Base-by-base conservation (phyloP, 2,329 filamentous ascomycete species). In the Calonectria leucothoes region DNA sequence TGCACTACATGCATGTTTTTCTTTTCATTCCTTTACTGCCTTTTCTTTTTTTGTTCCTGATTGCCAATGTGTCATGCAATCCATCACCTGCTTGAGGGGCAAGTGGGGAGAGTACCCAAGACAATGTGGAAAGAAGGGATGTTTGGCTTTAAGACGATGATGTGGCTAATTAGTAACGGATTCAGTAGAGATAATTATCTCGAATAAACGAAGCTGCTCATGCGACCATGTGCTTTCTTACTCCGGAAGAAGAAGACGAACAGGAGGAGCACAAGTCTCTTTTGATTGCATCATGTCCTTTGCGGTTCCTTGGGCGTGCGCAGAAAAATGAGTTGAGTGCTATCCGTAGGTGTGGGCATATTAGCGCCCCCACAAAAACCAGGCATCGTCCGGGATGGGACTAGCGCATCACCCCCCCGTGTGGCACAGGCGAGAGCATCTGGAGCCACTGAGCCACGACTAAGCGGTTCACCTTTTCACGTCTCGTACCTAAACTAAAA, bases 311-410 rank as follows among this genome's bases (percentile, higher is more conserved):
- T 59, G 63, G 64, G 63, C 35, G 52, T 71, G 69, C 25, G 39
- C 48, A 59, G 35, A 66, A 37, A 37, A 37, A 7, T 64, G 51
- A 52, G 49, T 37, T 12, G 8, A 23, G 6, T 20, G n/a, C 42
- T 8, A 45, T 23, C 20, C 29, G 7, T 39, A 75, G 77, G 76
- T 66, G 76, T 79, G 77, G 55, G 57, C 55, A 68, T 78, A 66
- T 66, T 35, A 77, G 73, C 69, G 55, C 67, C 70, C 70, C 69
- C 55, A 39, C 55, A 64, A 51, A 67, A 31, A 48, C 20, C 48
- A 66, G 66, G 65, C 52, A 15, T 73, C n/a, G 15, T n/a, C 76
- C 66, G 66, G 27, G 69, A 25, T 70, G 15, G 78, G 78, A 57
- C 66, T 80, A 80, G 78, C 69, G 70, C 35, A 33, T 57, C 27